phyloP scores from a whole-genome alignment of 2,329 filamentous ascomycete genomes.

The Anisogramma anomala region DNA sequence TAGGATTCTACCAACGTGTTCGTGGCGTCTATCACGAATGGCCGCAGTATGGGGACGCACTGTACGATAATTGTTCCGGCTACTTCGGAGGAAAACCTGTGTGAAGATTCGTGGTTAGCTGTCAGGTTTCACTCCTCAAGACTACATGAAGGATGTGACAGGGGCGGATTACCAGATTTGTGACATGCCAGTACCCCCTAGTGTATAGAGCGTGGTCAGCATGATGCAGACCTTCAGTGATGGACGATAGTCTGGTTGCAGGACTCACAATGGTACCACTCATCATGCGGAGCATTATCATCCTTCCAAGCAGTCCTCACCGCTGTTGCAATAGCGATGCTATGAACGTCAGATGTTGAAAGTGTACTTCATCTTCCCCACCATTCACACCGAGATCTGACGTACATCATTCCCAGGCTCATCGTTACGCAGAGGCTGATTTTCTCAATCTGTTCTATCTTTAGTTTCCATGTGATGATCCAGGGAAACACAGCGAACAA shows the following conservation, averaged over 20 bases:
- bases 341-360: neutral
- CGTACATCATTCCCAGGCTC: conserved; percentile 9
- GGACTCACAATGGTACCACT: conserved; percentile 1
- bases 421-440: conserved; percentile 2
- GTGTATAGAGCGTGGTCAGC: neutral
- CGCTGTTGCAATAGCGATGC: conserved; percentile 5
- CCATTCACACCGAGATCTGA: no score
- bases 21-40: conserved; percentile 3
- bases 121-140: neutral
- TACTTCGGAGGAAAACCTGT: conserved; percentile 8
- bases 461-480: conserved; percentile 4
- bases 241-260: no score
- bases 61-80: conserved; percentile 8
- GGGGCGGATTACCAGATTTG: neutral
- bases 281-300: conserved; percentile 1
- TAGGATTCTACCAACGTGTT: no score
- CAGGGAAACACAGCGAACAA: conserved; percentile 4
- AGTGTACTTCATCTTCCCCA: neutral
- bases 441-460: conserved; percentile 5
- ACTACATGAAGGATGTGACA: no score
- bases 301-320: conserved; percentile 6
- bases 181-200: neutral
- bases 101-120: neutral
- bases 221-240: neutral
- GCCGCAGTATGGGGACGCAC: conserved; percentile 6